A percentile compares a stretch with the other conserved stretches of the same genome.
These are phyloP conservation scores for Phytopythium mirpurense DNA, from an alignment of 352 stramenopile species.

Conservation along the genomic window DNA sequence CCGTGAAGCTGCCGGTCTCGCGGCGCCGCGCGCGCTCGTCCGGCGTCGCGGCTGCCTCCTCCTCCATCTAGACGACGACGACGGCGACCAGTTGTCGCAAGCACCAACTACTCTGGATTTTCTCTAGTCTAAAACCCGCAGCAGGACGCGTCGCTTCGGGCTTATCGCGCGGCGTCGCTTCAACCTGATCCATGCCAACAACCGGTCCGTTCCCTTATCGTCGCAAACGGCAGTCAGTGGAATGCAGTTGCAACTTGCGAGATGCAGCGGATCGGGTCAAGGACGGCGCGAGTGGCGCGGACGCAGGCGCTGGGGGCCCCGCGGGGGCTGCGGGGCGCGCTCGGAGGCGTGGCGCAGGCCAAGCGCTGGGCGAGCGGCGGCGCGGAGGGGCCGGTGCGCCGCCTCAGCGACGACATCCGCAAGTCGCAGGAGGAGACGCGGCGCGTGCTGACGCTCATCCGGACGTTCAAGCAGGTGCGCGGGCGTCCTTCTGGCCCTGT, in stretches of 20 bases:
- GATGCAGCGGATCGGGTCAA: neutral
- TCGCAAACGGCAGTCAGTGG: too few relatives aligned
- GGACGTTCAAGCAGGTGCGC: slow-evolving; percentile 79
- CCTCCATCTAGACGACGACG: neutral
- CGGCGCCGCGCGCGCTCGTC: slow-evolving; percentile 1
- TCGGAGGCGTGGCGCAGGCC: neutral
- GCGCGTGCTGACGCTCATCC: slow-evolving; percentile 76
- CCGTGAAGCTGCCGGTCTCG: slow-evolving; percentile 26
- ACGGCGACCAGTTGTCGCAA: neutral
- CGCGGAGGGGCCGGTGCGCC: slow-evolving; percentile 18
- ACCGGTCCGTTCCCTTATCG: too few relatives aligned
- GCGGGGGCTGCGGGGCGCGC: neutral
- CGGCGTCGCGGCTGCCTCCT: neutral
- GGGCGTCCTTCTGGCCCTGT: too few relatives aligned
- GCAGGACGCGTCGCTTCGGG: neutral
- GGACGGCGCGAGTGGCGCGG: neutral
- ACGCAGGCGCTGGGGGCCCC: slow-evolving; percentile 4
- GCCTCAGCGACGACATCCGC: slow-evolving; percentile 71
- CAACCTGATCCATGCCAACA: neutral
- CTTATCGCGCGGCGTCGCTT: neutral
- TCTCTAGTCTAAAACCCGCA: too few relatives aligned
- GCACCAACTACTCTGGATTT: too few relatives aligned
- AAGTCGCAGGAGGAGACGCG: slow-evolving; percentile 84
- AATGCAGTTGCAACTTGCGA: too few relatives aligned
- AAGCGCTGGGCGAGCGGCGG: slow-evolving; percentile 5